Percentiles rank a stretch among this genome's conserved stretches.
Evolutionary conservation across 1,284 basidiomycete genomes (phyloP).

Genomic region (Naganishia sp.): DNA sequence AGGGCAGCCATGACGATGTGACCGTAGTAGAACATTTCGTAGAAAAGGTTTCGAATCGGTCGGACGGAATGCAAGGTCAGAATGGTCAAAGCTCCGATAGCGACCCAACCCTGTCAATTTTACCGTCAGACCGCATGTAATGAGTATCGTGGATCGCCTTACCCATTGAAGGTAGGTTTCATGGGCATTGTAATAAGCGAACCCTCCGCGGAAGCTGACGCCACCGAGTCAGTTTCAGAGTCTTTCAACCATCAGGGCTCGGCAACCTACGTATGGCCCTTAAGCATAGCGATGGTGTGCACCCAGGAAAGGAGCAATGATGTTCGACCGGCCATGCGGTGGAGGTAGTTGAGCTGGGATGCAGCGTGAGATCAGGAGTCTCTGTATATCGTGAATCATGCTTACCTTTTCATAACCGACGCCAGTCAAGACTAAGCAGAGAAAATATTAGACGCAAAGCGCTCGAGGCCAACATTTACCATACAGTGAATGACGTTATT

Average conservation of each 20-base stretch:
- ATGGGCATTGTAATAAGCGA: slow-evolving; percentile 3
- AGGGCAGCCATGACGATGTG: slow-evolving; percentile 57
- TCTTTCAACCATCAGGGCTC: background rate
- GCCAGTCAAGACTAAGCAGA: slow-evolving; percentile 44
- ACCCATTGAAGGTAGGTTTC: slow-evolving; percentile 32
- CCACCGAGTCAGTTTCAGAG: background rate
- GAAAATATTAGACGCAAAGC: background rate
- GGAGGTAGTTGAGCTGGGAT: slow-evolving; percentile 53
- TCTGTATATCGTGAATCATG: background rate
- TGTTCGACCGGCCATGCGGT: slow-evolving; percentile 51
- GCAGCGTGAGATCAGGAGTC: background rate
- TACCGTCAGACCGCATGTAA: background rate
- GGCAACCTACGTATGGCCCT: background rate
- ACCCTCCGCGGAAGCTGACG: slow-evolving; percentile 13
- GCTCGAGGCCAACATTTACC: background rate
- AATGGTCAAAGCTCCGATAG: slow-evolving; percentile 53
- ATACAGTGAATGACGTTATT: slow-evolving; percentile 51
- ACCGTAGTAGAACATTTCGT: slow-evolving; percentile 59
- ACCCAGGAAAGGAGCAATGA: slow-evolving; percentile 46
- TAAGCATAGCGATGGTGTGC: slow-evolving; percentile 44
- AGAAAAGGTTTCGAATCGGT: slow-evolving; percentile 54
- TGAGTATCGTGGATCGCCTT: slow-evolving; percentile 1
- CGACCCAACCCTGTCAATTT: slow-evolving; percentile 38
- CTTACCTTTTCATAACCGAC: slow-evolving; percentile 53
- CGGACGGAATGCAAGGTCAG: slow-evolving; percentile 56